Evolutionary conservation across 108 stramenopile genomes (phyloP), one percentile per base, ranked within the genome.

Genomic region (Conticribra weissflogii): DNA sequence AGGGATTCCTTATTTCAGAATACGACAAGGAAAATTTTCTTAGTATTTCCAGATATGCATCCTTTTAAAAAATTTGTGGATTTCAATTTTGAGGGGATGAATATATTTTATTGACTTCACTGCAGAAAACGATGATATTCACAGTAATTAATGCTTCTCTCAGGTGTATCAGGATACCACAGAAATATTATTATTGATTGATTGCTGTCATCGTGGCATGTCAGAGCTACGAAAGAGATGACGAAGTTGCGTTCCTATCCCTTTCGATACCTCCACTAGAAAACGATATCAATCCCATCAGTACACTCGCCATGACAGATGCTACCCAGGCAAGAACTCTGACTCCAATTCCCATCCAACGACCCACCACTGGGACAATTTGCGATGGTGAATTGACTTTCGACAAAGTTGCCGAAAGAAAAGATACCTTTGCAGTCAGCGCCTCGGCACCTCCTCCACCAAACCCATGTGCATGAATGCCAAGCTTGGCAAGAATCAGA

Each of bases 251-350:
- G 54, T 56, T 63, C 1, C 58, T 66, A n/a, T 66, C 74, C 14
- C 53, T 49, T 54, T 75, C 74, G n/a, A 75, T 75, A 5, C 74
- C 74, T 9, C 74, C 74, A 54, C 53, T 67, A 5, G 66, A 67
- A 30, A 75, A 66, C n/a, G 59, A 50, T 29, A 75, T 67, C 22
- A 59, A 29, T 19, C 60, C 47, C 16, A 59, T 30, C 14, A 29
- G 33, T 32, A 76, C 41, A 14, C 75, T 67, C 12, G 61, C 31
- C 14, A 68, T 19, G 21, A 76, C 24, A 17, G 66, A 62, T 32
- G 60, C 45, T 18, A 54, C 54, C 12, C 67, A 66, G 5, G 66
- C 75, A 36, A 58, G 17, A 19, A 76, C 12, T 21, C 76, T 47
- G 29, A 69, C n/a, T 47, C 45, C 63, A 41, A 30, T 59, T 21